Conservation (phyloP, 2,329 filamentous ascomycete species). For the Diplodia corticola region DNA sequence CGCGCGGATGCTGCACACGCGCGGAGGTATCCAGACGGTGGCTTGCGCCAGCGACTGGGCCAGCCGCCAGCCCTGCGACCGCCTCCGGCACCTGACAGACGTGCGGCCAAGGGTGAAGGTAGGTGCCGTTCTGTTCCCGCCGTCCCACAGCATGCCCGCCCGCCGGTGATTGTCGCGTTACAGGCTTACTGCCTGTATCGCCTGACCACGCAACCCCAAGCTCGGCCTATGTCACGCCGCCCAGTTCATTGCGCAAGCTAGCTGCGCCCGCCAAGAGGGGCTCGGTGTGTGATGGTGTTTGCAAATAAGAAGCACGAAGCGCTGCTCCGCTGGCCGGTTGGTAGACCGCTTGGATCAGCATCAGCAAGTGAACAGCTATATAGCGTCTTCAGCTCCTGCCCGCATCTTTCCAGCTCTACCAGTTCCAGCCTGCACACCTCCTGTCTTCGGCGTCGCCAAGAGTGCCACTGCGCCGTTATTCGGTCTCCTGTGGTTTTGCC, state of each 20-base stretch:
- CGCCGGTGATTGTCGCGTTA: constrained; percentile 7
- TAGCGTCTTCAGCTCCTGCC: not conserved
- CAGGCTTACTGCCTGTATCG: constrained; percentile 18
- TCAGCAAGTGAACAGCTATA: constrained; percentile 6
- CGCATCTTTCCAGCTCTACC: not conserved
- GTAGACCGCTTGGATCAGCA: not conserved
- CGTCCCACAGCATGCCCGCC: constrained; percentile 1
- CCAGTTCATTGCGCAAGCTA: constrained; percentile 12
- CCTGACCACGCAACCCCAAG: constrained; percentile 14
- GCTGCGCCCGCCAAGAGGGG: not conserved
- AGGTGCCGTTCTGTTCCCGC: not conserved
- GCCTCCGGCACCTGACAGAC: constrained; percentile 22
- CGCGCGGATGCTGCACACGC: not conserved
- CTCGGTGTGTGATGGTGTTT: not conserved
- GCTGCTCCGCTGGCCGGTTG: not conserved
- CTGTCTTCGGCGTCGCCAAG: constrained; percentile 17
- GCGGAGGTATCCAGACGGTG: constrained; percentile 13
- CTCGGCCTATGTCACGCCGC: constrained; percentile 18
- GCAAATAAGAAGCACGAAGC: not conserved
- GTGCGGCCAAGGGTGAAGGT: constrained; percentile 3
- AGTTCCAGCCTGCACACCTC: not conserved
- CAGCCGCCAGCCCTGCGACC: constrained; percentile 19
- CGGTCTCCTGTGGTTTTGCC: constrained; percentile 1
- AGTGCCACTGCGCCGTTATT: constrained; percentile 19
- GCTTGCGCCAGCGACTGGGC: constrained; percentile 14